Conservation (phyloP, 2,329 filamentous ascomycete species). For the Diaporthe batatas region DNA sequence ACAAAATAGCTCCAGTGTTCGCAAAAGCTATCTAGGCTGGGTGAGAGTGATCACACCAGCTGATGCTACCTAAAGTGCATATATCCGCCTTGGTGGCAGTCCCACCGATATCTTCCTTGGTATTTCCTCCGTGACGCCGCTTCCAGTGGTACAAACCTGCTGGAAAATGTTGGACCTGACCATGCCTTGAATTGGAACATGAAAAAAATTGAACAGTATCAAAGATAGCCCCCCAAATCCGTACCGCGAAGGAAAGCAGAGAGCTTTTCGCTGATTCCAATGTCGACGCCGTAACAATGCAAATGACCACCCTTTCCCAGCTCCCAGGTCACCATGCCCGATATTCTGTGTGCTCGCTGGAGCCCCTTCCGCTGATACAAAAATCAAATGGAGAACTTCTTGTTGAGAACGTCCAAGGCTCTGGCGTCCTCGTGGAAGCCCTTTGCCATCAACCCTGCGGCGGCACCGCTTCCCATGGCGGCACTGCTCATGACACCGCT, state of each 20-base stretch:
- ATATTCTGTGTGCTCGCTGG: background rate
- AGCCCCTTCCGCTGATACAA: background rate
- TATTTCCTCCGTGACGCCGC: constrained; percentile 28
- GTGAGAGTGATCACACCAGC: constrained; percentile 2
- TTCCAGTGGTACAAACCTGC: constrained; percentile 12
- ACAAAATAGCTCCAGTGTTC: constrained; percentile 6
- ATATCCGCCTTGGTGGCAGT: background rate
- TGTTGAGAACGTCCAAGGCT: constrained; percentile 48
- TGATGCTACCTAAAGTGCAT: background rate
- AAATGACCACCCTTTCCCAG: constrained; percentile 15
- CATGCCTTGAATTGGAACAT: background rate
- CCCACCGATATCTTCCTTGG: constrained; percentile 12
- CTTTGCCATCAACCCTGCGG: constrained; percentile 36
- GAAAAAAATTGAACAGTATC: background rate
- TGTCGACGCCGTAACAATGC: constrained; percentile 32
- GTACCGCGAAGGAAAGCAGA: constrained; percentile 3
- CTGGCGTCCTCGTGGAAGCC: constrained; percentile 46
- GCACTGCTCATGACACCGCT: background rate
- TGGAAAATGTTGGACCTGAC: constrained; percentile 6
- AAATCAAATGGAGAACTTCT: constrained; percentile 48
- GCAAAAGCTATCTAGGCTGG: constrained; percentile 22
- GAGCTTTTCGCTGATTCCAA: constrained; percentile 21
- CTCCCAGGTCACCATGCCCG: constrained; percentile 14
- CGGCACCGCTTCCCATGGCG: background rate
- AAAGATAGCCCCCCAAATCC: background rate